phyloP scores from a whole-genome alignment of 2,329 filamentous ascomycete species.

The Rhynchosporium agropyri region DNA sequence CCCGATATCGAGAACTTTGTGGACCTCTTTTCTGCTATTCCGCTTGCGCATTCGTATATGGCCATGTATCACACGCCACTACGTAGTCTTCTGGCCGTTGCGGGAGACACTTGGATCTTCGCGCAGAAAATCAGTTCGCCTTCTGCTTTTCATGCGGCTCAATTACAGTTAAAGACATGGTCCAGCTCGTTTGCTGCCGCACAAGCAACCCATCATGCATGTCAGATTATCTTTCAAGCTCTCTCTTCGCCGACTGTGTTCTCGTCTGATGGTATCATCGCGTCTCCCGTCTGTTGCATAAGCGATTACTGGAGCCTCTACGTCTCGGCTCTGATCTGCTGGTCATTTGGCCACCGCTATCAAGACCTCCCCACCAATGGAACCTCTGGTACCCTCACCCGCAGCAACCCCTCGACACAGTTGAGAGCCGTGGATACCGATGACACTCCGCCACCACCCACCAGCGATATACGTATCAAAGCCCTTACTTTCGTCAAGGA shows the following conservation, averaged over 20 bases:
- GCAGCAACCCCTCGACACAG: slow-evolving; percentile 25
- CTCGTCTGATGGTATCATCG: slow-evolving; percentile 27
- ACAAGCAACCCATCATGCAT: slow-evolving; percentile 53
- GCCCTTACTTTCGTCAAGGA: slow-evolving; percentile 43
- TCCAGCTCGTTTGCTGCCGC: slow-evolving; percentile 49
- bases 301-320: slow-evolving; percentile 60
- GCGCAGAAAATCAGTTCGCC: slow-evolving; percentile 53
- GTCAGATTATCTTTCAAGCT: slow-evolving; percentile 53
- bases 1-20: slow-evolving; percentile 29
- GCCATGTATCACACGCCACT: slow-evolving; percentile 62
- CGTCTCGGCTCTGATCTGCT: slow-evolving; percentile 60
- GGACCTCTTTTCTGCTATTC: slow-evolving; percentile 49
- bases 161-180: slow-evolving; percentile 52
- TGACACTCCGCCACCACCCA: slow-evolving; percentile 11
- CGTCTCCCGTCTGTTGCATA: slow-evolving; percentile 38
- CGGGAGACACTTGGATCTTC: slow-evolving; percentile 61
- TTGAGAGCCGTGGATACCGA: slow-evolving; percentile 19
- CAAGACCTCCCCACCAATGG: slow-evolving; percentile 16
- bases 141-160: slow-evolving; percentile 51
- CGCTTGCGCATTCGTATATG: slow-evolving; percentile 56
- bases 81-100: slow-evolving; percentile 58
- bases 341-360: slow-evolving; percentile 54
- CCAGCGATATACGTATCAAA: slow-evolving; percentile 28
- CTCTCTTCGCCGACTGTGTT: slow-evolving; percentile 41
- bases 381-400: slow-evolving; percentile 25